Evolutionary conservation across 768 basidiomycete species (phyloP), one percentile per base, ranked within the genome.

Genomic region (Mrakia blollopis): DNA sequence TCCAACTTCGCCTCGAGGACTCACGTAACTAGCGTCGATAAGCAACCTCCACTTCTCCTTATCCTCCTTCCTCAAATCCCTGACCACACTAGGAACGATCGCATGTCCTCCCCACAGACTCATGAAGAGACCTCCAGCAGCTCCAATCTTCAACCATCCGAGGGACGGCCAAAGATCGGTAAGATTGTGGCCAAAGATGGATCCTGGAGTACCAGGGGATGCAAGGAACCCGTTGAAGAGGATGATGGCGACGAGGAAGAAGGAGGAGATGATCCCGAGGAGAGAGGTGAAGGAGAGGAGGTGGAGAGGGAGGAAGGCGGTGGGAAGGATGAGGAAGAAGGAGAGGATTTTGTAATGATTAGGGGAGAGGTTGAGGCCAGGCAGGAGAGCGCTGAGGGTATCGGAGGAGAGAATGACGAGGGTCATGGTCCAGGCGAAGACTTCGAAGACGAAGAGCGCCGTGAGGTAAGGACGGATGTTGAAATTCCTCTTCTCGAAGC

Each of bases 81-180:
- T 87, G 6, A 91, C 93, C 23, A 98, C 83, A 11, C 70, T 67
- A 14, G 73, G 73, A 54, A 74, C 67, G 32, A 78, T 70, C 16
- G 54, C 73, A 23, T 74, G 77, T 16, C 77, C 68, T 32, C 73
- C 77, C 47, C 52, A 78, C 5, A 94, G 93, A 11, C 92, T 92
- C 89, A 98, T 93, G 81, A 98, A 89, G 78, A 98, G 85, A 2
- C 95, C 95, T 80, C 94, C 91, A 21, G 91, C 88, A 37, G 96
- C 83, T 1, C 93, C 91, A 47, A 96, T 85, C 74, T 91, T 87
- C 28, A 84, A 84, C n/a, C 37, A 57, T 10, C 76, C 76, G 79
- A 86, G 84, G 77, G 86, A 87, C 21, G 91, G 85, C 8, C 86
- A 86, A 16, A 90, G 78, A 28, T 86, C 87, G 0, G 94, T 97